Conservation (phyloP, 2,329 filamentous ascomycete genomes). For the Cryphonectria japonica region DNA sequence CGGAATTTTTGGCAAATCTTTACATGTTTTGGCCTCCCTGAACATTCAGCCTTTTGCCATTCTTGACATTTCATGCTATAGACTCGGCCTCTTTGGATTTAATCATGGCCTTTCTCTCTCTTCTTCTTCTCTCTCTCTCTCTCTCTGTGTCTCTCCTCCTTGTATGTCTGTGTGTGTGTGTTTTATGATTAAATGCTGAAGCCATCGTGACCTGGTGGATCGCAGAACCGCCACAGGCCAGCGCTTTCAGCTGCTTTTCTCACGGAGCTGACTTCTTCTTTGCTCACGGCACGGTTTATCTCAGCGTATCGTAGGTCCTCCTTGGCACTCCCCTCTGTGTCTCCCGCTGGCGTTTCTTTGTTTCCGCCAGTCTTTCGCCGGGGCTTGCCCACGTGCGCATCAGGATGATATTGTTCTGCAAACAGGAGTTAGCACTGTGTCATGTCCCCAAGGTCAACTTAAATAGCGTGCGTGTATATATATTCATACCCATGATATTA, state of each 20-base stretch:
- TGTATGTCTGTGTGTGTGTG: too few species aligned
- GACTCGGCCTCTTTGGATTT: not conserved
- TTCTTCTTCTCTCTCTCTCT: too few species aligned
- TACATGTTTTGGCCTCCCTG: not conserved
- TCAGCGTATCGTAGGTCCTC: constrained; percentile 70
- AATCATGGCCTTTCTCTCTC: not conserved
- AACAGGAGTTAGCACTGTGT: not conserved
- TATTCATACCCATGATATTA: constrained; percentile 68
- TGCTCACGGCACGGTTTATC: constrained; percentile 72
- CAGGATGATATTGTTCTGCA: constrained; percentile 76
- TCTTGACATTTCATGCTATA: not conserved
- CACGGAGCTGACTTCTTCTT: constrained; percentile 68
- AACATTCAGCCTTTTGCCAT: not conserved
- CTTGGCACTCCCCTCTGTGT: constrained; percentile 34
- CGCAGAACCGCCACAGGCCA: constrained; percentile 80
- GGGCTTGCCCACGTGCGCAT: constrained; percentile 78
- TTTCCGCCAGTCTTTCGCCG: constrained; percentile 42
- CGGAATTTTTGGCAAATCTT: not conserved
- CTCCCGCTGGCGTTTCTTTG: constrained; percentile 36
- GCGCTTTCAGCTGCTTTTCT: constrained; percentile 69
- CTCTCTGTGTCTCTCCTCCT: too few species aligned
- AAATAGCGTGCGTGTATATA: not conserved
- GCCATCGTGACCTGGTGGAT: constrained; percentile 58
- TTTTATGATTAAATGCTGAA: constrained; percentile 49
- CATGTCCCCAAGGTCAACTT: not conserved